phyloP scores from a whole-genome alignment of 1,284 basidiomycete species.

The Naganishia liquefaciens region DNA sequence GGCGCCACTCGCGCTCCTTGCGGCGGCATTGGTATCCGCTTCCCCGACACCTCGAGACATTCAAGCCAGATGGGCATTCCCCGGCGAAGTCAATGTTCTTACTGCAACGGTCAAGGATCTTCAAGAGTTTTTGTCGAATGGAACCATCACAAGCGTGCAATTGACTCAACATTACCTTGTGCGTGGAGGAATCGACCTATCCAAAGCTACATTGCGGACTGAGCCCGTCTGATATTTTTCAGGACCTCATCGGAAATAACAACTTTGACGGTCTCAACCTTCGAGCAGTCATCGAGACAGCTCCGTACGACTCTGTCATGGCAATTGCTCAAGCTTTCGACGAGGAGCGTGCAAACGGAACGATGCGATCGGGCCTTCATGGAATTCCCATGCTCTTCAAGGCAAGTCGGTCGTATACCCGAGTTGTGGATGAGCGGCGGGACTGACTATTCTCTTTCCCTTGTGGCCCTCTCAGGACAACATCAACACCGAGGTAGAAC shows the following conservation, averaged over 20 bases:
- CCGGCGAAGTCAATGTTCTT: slow-evolving; percentile 26
- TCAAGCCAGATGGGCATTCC: slow-evolving; percentile 18
- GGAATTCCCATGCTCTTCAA: slow-evolving; percentile 45
- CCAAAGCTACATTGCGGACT: background rate
- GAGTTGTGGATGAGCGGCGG: background rate
- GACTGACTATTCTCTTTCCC: background rate
- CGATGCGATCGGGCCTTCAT: slow-evolving; percentile 34
- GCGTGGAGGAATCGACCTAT: background rate
- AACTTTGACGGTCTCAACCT: slow-evolving; percentile 18
- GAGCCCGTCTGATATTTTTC: background rate
- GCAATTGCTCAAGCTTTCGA: slow-evolving; percentile 22
- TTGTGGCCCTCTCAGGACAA: slow-evolving; percentile 16
- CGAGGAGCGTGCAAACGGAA: slow-evolving; percentile 27
- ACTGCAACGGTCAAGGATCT: slow-evolving; percentile 37
- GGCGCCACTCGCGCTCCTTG: background rate
- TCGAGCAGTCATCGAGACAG: slow-evolving; percentile 17
- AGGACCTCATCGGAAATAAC: slow-evolving; percentile 33
- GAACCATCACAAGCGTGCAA: slow-evolving; percentile 37
- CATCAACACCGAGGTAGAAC: slow-evolving; percentile 22
- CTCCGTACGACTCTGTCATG: slow-evolving; percentile 14
- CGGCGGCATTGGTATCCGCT: slow-evolving; percentile 3
- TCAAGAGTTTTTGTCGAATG: slow-evolving; percentile 35
- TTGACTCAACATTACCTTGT: slow-evolving; percentile 38
- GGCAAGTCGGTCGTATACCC: slow-evolving; percentile 1
- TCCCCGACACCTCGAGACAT: slow-evolving; percentile 3